phyloP scores from a whole-genome alignment of 306 rosid species.

The Medicago ruthenica region DNA sequence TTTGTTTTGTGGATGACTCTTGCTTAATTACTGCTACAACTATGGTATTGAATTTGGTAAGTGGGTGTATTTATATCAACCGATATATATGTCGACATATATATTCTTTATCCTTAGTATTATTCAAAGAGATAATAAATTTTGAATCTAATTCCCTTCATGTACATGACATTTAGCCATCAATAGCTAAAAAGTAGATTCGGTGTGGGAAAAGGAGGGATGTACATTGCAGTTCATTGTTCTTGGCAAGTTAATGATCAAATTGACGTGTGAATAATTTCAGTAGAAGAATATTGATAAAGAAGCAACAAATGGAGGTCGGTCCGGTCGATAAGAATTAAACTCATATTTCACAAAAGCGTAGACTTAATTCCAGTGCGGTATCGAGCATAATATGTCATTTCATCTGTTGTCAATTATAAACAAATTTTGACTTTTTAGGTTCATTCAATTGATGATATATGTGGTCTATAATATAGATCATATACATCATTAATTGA shows the following conservation, averaged over 20 bases:
- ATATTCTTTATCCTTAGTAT: not conserved
- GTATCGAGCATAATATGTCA: too few species aligned
- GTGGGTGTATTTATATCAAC: constrained; percentile 24
- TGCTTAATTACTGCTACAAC: not conserved
- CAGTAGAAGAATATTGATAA: not conserved
- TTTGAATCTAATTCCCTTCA: constrained; percentile 48
- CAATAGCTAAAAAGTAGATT: constrained; percentile 11
- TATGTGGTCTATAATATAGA: too few species aligned
- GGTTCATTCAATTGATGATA: too few species aligned
- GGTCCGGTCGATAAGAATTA: too few species aligned
- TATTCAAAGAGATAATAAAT: not conserved
- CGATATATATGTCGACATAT: not conserved
- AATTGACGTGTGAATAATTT: not conserved
- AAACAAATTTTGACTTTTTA: too few species aligned
- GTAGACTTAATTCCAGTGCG: too few species aligned
- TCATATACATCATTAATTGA: too few species aligned
- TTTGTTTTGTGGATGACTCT: not conserved
- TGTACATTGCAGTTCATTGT: not conserved
- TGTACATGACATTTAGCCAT: not conserved
- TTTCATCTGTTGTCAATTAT: too few species aligned
- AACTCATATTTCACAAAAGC: too few species aligned
- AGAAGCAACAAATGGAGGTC: too few species aligned
- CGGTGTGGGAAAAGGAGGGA: not conserved
- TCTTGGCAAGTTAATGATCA: not conserved
- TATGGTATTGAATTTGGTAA: not conserved